Conservation (phyloP, 257 asterid genomes). For the Perilla frutescens region DNA sequence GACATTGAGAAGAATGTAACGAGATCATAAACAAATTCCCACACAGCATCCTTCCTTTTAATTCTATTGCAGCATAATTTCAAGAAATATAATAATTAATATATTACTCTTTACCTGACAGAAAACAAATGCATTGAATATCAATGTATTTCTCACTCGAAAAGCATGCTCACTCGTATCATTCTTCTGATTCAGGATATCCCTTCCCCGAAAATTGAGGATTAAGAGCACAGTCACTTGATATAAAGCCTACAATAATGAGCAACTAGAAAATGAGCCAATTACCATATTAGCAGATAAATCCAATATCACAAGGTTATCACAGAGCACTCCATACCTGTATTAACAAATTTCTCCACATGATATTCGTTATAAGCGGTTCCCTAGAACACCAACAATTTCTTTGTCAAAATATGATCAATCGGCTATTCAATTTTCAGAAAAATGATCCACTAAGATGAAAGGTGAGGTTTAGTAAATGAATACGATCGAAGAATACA, state of each 20-base stretch:
- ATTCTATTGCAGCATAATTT: background rate
- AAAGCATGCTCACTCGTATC: constrained; percentile 44
- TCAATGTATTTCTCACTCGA: constrained; percentile 68
- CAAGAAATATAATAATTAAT: background rate
- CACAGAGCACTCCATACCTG: constrained; percentile 58
- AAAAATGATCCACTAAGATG: background rate
- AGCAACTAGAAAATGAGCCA: constrained; percentile 19
- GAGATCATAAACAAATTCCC: background rate
- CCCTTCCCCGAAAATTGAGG: constrained; percentile 80
- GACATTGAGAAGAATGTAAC: constrained; percentile 19
- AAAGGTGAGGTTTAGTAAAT: background rate
- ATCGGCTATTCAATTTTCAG: background rate
- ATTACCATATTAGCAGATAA: background rate
- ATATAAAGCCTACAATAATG: constrained; percentile 72
- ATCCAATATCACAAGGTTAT: background rate
- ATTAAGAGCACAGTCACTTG: constrained; percentile 88
- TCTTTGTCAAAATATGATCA: constrained; percentile 24
- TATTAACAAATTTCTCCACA: constrained; percentile 96
- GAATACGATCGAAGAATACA: background rate
- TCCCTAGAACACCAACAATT: constrained; percentile 62
- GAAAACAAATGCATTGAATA: constrained; percentile 92
- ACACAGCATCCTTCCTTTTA: background rate
- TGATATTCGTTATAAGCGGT: constrained; percentile 92
- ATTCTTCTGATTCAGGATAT: constrained; percentile 61
- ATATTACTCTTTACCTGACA: constrained; percentile 67